Base-by-base conservation (phyloP, 1,284 basidiomycete species). In the Ceratorhiza oryzae-sativae region DNA sequence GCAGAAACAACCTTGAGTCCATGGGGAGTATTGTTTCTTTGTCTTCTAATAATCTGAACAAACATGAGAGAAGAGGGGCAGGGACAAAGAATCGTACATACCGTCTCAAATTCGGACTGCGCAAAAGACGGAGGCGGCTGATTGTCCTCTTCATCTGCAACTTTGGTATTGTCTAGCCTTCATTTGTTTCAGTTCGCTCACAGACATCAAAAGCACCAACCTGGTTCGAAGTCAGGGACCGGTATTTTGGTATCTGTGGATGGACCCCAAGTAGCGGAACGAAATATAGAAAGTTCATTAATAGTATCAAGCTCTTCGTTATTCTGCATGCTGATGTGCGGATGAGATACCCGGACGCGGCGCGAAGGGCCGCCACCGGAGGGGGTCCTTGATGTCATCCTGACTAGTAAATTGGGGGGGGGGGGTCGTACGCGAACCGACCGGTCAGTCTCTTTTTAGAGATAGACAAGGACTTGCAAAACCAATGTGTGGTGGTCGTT, bases 41-140 rank as follows among this genome's bases (percentile, higher is more conserved):
- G 88, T n/a, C 86, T 83, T 27, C 88, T 84, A 2, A 88, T 80
- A 63, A 89, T 83, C 73, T 74, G 30, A 3, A 9, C n/a, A n/a
- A 25, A 36, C 36, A 18, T 34, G 41, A 10, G n/a, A 46, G 30
- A 3, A 30, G 45, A 53, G 25, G 68, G 18, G 30, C 23, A 55
- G 42, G 58, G n/a, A 12, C 30, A 18, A 36, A 39, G 8, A 39
- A 39, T 39, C 5, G 55, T 18, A 41, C 73, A 9, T 18, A 74
- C 73, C 41, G 86, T 82, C 70, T 85, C 85, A 75, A 84, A 86
- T 68, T 84, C 86, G 0, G 83, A 81, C 42, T 85, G 80, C 15
- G 77, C 76, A 71, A 87, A 86, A 0, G 84, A 81, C 1, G 84
- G 85, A 1, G 82, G 84, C 9, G 63, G 67, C 23, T 68, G 65